Percentiles rank a stretch among this genome's conserved stretches.
phyloP scores from a whole-genome alignment of 768 basidiomycete species.

The Pisolithus marmoratus region DNA sequence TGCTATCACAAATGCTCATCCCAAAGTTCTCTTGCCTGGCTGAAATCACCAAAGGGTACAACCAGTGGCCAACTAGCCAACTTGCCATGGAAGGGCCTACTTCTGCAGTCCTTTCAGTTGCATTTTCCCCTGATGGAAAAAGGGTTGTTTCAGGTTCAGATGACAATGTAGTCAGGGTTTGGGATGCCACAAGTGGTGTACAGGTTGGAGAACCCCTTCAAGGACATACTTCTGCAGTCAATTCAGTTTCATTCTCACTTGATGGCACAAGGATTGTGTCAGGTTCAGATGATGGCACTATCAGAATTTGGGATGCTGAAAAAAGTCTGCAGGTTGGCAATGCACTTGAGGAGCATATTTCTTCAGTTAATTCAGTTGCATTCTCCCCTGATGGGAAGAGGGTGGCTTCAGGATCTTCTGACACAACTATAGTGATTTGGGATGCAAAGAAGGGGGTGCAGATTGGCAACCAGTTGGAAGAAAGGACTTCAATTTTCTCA shows the following conservation, averaged over 20 bases:
- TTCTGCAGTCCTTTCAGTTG: neutral
- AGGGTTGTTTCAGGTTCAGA: neutral
- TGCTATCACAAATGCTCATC: constrained; percentile 8
- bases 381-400: neutral
- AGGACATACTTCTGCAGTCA: neutral
- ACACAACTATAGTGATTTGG: neutral
- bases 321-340: neutral
- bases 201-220: neutral
- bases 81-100: neutral
- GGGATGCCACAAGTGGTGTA: neutral
- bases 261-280: neutral
- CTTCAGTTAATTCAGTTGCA: neutral
- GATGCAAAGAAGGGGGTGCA: neutral
- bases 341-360: neutral
- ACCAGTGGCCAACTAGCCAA: neutral
- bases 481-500: constrained; percentile 1
- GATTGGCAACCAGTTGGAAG: neutral
- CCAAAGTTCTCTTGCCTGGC: neutral
- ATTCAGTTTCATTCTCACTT: neutral
- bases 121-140: neutral
- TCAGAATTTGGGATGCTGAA: constrained; percentile 1
- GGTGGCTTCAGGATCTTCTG: neutral
- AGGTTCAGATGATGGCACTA: neutral
- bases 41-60: neutral
- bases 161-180: neutral